Conservation (phyloP, 2,329 filamentous ascomycete genomes). For the Camptophora hylomeconis region DNA sequence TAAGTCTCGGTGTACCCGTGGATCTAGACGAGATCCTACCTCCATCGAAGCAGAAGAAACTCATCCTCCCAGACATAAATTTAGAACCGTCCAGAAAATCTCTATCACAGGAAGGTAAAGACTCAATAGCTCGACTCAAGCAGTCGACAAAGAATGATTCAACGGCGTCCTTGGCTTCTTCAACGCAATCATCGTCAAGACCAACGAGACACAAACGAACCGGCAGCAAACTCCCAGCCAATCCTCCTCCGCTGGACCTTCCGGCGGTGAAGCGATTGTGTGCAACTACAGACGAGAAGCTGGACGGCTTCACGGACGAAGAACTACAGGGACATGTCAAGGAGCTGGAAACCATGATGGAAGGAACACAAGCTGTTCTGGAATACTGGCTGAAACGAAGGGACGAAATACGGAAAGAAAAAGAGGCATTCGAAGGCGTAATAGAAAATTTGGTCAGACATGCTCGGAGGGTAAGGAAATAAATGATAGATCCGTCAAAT, state of each 20-base stretch:
- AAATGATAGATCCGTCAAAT: background rate
- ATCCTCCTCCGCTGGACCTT: conserved; percentile 66
- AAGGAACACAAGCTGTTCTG: conserved; percentile 61
- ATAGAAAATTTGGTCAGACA: conserved; percentile 95
- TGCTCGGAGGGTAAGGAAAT: conserved; percentile 67
- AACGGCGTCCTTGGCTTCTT: conserved; percentile 20
- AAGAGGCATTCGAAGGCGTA: conserved; percentile 88
- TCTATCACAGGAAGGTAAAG: conserved; percentile 41
- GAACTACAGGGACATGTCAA: conserved; percentile 63
- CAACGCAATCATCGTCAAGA: conserved; percentile 26
- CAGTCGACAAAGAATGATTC: conserved; percentile 23
- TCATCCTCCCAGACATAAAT: conserved; percentile 73
- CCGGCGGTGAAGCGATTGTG: conserved; percentile 67
- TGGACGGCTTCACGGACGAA: conserved; percentile 62
- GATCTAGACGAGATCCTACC: conserved; percentile 96
- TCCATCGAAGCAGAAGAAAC: conserved; percentile 94
- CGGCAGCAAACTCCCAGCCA: conserved; percentile 35
- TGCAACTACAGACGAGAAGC: conserved; percentile 69
- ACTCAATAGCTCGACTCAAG: conserved; percentile 18
- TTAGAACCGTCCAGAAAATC: conserved; percentile 39
- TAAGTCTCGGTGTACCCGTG: conserved; percentile 88
- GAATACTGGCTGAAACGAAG: conserved; percentile 80
- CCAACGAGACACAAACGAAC: too few species aligned
- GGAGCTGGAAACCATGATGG: conserved; percentile 55
- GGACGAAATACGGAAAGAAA: conserved; percentile 77